Evolutionary conservation across 768 basidiomycete species (phyloP).

Genomic region (Boletellus ananiceps): DNA sequence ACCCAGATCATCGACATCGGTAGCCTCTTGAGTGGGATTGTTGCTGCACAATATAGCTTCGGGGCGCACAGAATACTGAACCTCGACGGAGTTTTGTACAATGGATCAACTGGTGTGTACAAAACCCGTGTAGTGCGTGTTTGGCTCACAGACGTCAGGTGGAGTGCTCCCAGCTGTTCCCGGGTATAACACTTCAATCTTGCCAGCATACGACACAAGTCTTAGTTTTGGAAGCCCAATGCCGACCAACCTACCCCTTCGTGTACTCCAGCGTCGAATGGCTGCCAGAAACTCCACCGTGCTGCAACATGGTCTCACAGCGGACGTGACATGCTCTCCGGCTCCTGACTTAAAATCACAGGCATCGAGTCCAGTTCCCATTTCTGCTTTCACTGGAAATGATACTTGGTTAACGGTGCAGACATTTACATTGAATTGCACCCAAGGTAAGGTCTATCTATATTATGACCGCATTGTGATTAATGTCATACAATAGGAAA

Average conservation of each 20-base stretch:
- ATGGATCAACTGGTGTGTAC: constrained; percentile 3
- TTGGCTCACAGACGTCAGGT: background rate
- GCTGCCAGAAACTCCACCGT: background rate
- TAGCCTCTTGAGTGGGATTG: constrained; percentile 7
- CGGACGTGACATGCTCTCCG: constrained; percentile 5
- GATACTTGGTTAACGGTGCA: too few relatives aligned
- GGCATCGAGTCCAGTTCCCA: too few relatives aligned
- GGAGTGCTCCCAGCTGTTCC: background rate
- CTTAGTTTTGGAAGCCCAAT: background rate
- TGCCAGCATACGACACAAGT: background rate
- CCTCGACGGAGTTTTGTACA: constrained; percentile 8
- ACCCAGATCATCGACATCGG: constrained; percentile 6
- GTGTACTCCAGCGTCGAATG: too few relatives aligned
- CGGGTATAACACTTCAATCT: too few relatives aligned
- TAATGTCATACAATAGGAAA: too few relatives aligned
- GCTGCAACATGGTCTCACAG: constrained; percentile 6
- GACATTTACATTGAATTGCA: too few relatives aligned
- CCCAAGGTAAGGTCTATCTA: too few relatives aligned
- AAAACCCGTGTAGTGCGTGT: background rate
- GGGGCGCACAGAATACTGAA: background rate
- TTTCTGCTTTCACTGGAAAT: too few relatives aligned
- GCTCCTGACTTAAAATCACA: background rate
- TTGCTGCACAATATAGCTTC: constrained; percentile 2
- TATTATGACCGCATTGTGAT: too few relatives aligned
- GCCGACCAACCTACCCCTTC: too few relatives aligned